Evolutionary conservation across 129 eudicot genomes (phyloP), one percentile per base, ranked within the genome.

Genomic region (Sambucus nigra): DNA sequence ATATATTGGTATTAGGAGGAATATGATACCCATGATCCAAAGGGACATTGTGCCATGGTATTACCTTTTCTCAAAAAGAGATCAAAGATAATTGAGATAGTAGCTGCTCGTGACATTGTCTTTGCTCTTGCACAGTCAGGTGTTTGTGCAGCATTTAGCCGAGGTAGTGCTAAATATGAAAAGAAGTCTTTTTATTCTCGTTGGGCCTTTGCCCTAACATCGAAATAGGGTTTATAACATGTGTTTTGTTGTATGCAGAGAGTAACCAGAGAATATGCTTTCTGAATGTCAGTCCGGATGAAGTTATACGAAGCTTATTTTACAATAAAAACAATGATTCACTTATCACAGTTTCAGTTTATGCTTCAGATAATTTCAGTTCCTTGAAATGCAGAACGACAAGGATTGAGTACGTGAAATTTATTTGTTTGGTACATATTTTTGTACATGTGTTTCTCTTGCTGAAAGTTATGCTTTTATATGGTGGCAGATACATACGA

Each of bases 381-480:
- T 80, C 88, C 31, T 65, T 80, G 67, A 80, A 76, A 68, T 80
- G 88, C 82, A 72, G 88, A 72, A 75, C 88, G 61, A 80, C 88
- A 25, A 72, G 80, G 68, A 80, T 76, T 22, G 83, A 76, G 83
- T 80, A 52, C 59, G 81, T 21, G 16, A 57, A 62, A 21, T 10
- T 16, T 52, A 3, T 47, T 20, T 19, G 20, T 17, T 7, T 47
- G 18, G 2, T 18, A 47, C 27, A 14, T 42, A 39, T 7, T 2
- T 42, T 20, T 14, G 19, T 17, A 42, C 15, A 39, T 39, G 7
- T 39, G 1, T 25, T 38, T 20, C 17, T 50, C 9, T n/a, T 51
- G 11, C 32, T 25, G 17, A 25, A 53, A 8, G 19, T 4, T 23
- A 29, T 25, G 0, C 15, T 9, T 31, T 4, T 56, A 10, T 39